Evolutionary conservation across 345 rosid genomes (phyloP).

Genomic region (Populus pruinosa): DNA sequence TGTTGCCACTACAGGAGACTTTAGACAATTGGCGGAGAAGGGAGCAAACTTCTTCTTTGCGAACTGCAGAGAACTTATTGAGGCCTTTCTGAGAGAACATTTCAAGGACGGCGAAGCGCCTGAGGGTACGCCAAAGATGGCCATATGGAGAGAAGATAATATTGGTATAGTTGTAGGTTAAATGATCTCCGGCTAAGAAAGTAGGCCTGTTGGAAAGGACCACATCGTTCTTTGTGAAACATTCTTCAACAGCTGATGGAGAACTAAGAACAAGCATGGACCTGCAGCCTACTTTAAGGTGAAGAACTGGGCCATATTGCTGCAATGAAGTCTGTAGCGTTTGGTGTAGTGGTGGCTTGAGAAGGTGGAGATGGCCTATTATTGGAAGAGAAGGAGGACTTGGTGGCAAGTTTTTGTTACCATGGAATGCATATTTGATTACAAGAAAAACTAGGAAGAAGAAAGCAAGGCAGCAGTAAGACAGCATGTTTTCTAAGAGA

Average conservation of each 20-base stretch:
- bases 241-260: conserved; percentile 19
- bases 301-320: too few species aligned
- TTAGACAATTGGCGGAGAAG: conserved; percentile 4
- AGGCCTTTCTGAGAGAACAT: conserved; percentile 25
- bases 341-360: too few species aligned
- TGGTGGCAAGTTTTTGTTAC: too few species aligned
- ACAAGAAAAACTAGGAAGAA: too few species aligned
- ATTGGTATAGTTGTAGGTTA: conserved; percentile 8
- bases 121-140: conserved; percentile 25
- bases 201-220: conserved; percentile 21
- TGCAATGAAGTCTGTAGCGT: too few species aligned
- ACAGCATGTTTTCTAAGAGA: too few species aligned
- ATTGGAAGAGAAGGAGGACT: too few species aligned
- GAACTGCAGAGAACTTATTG: conserved; percentile 3
- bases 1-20: background rate
- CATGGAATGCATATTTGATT: too few species aligned
- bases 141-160: conserved; percentile 16
- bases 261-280: background rate
- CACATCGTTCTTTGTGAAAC: conserved; percentile 24
- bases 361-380: too few species aligned
- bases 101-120: conserved; percentile 27
- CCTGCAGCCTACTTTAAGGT: too few species aligned
- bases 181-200: background rate
- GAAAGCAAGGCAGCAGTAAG: too few species aligned
- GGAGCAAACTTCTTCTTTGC: background rate